Base-by-base conservation (phyloP, 495 filamentous ascomycete genomes). In the Neurospora sp. region DNA sequence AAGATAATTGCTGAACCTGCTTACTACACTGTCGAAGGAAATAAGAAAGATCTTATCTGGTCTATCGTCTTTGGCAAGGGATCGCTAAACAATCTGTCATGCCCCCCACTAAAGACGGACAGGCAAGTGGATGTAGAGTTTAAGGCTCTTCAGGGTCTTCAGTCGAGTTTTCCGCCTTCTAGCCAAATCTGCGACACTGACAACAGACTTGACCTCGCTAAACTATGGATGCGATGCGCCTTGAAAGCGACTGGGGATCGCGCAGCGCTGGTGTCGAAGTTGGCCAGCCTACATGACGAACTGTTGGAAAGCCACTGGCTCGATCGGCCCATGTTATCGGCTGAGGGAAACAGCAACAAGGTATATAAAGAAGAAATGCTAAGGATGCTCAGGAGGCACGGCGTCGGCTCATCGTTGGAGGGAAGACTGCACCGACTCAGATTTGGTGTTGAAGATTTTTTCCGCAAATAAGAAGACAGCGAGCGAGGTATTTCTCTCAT, bases 31-130 rank as follows among this genome's bases (percentile, higher is more conserved):
- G n/a, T 23, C 4, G n/a, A 48, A 5, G 44, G 44, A 10, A 48
- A 48, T 4, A 0, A 0, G 8, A 1, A 4, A 23, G 44, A 48
- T 48, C 44, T 48, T 23, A 20, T 48, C n/a, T 48, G 44, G 44
- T 5, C 44, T 5, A 23, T 48, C 9, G 0, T 48, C 2, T 0
- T 48, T n/a, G 9, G 9, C 8, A 0, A 0, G 2, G 0, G 1
- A 11, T 5, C n/a, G n/a, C 3, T 3, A 46, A 12, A 0, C 16
- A 9, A 8, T 8, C 3, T 1, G 18, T 18, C 18, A n/a, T 44
- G 41, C 16, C 40, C 31, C 1, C 3, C 3, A 3, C 31, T 35
- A 2, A 2, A 35, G n/a, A n/a, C n/a, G n/a, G n/a, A n/a, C n/a
- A n/a, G n/a, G n/a, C n/a, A n/a, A n/a, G n/a, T n/a, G n/a, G n/a